A percentile compares a stretch with the other conserved stretches of the same genome.
phyloP scores from a whole-genome alignment of 495 filamentous ascomycete species.

The Hypoxylon fragiforme region DNA sequence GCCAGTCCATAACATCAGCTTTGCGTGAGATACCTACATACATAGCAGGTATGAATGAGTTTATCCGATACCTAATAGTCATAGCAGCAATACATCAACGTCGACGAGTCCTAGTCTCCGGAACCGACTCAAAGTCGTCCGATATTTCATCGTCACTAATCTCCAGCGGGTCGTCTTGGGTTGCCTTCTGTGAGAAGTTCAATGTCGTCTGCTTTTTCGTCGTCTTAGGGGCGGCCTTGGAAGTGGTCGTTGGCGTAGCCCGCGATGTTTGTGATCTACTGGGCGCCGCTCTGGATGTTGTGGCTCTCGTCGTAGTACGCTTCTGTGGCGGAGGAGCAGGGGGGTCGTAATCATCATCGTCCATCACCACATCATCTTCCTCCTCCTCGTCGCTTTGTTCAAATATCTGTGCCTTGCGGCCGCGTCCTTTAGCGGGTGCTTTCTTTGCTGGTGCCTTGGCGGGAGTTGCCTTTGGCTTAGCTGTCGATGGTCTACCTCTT shows the following conservation, averaged over 20 bases:
- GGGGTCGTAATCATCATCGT: conserved; percentile 66
- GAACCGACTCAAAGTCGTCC: conserved; percentile 74
- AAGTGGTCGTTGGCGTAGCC: conserved; percentile 50
- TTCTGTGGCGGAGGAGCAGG: conserved; percentile 44
- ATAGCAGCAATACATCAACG: too few relatives aligned
- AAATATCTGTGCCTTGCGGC: conserved; percentile 49
- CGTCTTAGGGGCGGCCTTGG: conserved; percentile 34
- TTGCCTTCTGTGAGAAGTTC: conserved; percentile 64
- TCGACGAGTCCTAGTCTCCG: conserved; percentile 37
- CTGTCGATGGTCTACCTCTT: conserved; percentile 52
- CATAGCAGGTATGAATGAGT: too few relatives aligned
- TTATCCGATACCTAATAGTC: too few relatives aligned
- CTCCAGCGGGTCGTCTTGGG: conserved; percentile 52
- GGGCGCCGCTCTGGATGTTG: conserved; percentile 37
- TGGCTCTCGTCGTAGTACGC: conserved; percentile 35
- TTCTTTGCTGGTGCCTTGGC: conserved; percentile 39
- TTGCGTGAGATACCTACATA: too few relatives aligned
- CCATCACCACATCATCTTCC: conserved; percentile 64
- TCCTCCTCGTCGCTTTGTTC: conserved; percentile 64
- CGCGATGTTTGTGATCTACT: conserved; percentile 52
- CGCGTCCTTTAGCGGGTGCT: conserved; percentile 32
- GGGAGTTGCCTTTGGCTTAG: conserved; percentile 42
- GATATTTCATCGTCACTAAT: conserved; percentile 78
- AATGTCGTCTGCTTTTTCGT: conserved; percentile 75
- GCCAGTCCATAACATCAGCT: too few relatives aligned